Percentiles rank a stretch among this genome's conserved stretches.
These are phyloP conservation scores for Keqinozyma sinolaborantium DNA, from an alignment of 1,139 yeast species.

Conservation along the genomic window DNA sequence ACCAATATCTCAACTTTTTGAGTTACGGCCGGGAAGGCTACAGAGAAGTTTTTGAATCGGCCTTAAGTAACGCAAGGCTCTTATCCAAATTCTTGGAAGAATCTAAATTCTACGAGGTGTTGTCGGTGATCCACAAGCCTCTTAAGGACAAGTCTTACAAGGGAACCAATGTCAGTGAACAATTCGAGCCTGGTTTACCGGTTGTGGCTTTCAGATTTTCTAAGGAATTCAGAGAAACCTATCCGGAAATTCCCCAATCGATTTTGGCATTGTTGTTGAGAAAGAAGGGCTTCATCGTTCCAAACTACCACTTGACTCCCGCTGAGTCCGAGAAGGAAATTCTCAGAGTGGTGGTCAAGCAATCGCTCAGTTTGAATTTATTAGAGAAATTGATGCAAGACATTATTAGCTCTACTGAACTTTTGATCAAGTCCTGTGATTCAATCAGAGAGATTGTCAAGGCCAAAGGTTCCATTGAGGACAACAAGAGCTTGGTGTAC, in stretches of 20 bases:
- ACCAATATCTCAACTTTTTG: constrained; percentile 80
- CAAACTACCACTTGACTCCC: constrained; percentile 85
- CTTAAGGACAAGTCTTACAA: constrained; percentile 20
- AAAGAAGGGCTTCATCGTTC: constrained; percentile 82
- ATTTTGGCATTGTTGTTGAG: constrained; percentile 70
- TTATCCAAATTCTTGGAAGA: constrained; percentile 63
- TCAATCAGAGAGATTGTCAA: constrained; percentile 20
- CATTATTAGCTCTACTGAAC: constrained; percentile 52
- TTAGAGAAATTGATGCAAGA: constrained; percentile 71
- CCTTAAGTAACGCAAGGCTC: constrained; percentile 68
- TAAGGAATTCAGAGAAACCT: constrained; percentile 49
- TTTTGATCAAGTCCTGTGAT: constrained; percentile 41
- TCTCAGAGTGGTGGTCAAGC: constrained; percentile 80
- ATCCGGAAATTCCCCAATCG: constrained; percentile 85
- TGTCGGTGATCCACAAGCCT: constrained; percentile 74
- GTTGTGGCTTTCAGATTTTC: constrained; percentile 84
- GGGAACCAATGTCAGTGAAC: constrained; percentile 22
- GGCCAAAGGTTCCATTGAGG: constrained; percentile 14
- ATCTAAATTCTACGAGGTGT: constrained; percentile 65
- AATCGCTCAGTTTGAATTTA: constrained; percentile 66
- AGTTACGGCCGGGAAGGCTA: constrained; percentile 71
- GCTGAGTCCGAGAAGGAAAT: constrained; percentile 55
- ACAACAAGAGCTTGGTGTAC: constrained; percentile 22
- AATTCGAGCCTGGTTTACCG: constrained; percentile 75
- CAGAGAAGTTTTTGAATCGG: constrained; percentile 55